Base-by-base conservation (phyloP, 2,329 filamentous ascomycete genomes). In the Hypoxylon rubiginosum region DNA sequence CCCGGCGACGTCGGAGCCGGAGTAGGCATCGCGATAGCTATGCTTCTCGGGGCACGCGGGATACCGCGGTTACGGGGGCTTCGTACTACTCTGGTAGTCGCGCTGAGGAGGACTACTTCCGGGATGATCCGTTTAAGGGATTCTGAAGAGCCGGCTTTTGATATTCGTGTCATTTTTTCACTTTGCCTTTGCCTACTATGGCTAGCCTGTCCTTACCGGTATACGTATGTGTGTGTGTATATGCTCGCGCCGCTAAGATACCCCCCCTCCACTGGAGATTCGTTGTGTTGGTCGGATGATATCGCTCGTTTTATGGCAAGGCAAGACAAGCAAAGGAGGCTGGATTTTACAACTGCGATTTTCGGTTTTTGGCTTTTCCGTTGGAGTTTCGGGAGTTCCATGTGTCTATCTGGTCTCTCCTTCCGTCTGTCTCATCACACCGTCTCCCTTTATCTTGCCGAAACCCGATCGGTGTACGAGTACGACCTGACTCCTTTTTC, bases 61-160 rank as follows among this genome's bases (percentile, higher is more conserved):
- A 76, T 10, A 84, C 80, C 1, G 84, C 87, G 30, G 78, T 76
- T 8, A 84, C 80, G 0, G 84, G 87, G n/a, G n/a, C n/a, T 30
- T 85, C 86, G 46, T 82, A 79, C 63, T 83, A 84, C 67, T 74
- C 80, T 3, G 83, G 82, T 19, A 85, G 82, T 58, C 80, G 81
- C 62, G 82, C 80, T 6, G 85, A 88, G 65, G 87, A 90, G 62
- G 86, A 90, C 61, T 87, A 82, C 71, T 83, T 84, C 74, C 80
- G 84, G 39, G 85, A 89, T 24, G 88, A 91, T 67, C 88, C 88
- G 1, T 90, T 90, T 70, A 83, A 82, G 70, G 87, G 87, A 3
- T 90, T 90, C 71, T 90, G 74, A 78, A 49, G 13, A 57, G 17
- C 13, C 21, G 26, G 15, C 19, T 36, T 17, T 39, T 39, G 2